These are phyloP conservation scores for Tripterygium wilfordii DNA, from an alignment of 177 flowering plant genomes.

Conservation along the genomic window DNA sequence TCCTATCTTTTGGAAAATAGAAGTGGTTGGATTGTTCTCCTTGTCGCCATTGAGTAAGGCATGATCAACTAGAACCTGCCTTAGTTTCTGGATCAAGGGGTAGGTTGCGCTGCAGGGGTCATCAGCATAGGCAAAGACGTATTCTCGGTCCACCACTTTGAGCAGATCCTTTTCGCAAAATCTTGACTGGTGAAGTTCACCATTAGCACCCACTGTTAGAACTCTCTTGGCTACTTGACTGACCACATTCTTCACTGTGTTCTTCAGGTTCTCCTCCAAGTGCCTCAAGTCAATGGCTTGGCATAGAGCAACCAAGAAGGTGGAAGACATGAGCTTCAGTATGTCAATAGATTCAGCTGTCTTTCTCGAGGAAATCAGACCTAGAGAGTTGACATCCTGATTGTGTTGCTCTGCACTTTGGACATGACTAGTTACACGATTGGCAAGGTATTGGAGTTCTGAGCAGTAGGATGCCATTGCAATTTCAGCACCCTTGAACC, in stretches of 20 bases:
- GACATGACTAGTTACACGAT: constrained; percentile 48
- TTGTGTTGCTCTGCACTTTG: constrained; percentile 52
- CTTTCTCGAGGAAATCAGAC: constrained; percentile 36
- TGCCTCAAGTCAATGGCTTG: constrained; percentile 53
- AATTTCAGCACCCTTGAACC: constrained; percentile 47
- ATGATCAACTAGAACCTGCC: constrained; percentile 47
- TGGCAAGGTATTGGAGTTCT: constrained; percentile 35
- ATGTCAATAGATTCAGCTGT: constrained; percentile 47
- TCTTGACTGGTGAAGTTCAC: constrained; percentile 36
- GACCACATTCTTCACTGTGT: constrained; percentile 35
- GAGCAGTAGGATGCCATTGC: constrained; percentile 51
- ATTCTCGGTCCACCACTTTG: constrained; percentile 33
- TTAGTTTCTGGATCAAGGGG: constrained; percentile 46
- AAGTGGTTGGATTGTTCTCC: constrained; percentile 19
- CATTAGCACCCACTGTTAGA: constrained; percentile 19
- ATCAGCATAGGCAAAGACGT: constrained; percentile 36
- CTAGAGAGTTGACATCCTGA: constrained; percentile 46
- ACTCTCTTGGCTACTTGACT: constrained; percentile 30
- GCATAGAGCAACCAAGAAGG: constrained; percentile 41
- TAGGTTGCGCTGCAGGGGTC: constrained; percentile 39
- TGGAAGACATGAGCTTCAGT: constrained; percentile 44
- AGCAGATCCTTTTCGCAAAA: constrained; percentile 36
- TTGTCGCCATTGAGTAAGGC: constrained; percentile 24
- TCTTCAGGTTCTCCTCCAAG: constrained; percentile 42
- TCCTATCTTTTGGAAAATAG: constrained; percentile 35